Base-by-base conservation (phyloP, 192 early-diverging fungal species). In the Entophlyctis helioformis region DNA sequence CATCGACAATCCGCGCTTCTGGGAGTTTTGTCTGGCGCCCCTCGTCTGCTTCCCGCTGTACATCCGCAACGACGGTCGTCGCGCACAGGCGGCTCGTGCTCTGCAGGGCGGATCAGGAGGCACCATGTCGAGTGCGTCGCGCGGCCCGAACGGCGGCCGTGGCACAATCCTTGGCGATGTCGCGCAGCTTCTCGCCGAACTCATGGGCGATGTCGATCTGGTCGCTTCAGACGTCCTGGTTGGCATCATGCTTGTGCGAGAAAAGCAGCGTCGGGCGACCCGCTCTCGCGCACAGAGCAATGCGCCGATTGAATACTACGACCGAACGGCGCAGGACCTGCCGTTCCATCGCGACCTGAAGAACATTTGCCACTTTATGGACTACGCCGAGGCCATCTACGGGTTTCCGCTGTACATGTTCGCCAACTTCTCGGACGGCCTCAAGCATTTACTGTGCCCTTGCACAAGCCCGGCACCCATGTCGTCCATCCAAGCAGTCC, bases 321-420 rank as follows among this genome's bases (percentile, higher is more conserved):
- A 16, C 46, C 15, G 2, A 10, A 37, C 18, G 37, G 12, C 22
- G 16, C 46, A 5, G 8, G 12, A 8, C 12, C 39, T 16, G 19
- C 11, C 18, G 19, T 15, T n/a, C 23, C 31, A 3, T 27, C 38
- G 38, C 15, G 59, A 68, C 11, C 36, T 68, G 10, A 35, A 12
- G 4, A 57, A 57, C 13, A 50, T 63, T 26, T 45, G 44, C 11
- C 42, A 65, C 51, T 56, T 61, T 16, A 44, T 39, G 18, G 52
- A 63, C 37, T 71, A 66, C 51, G 60, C 60, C 2, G 61, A 64
- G 44, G 49, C 59, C 42, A 71, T 66, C 15, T 71, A 71, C 44
- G 69, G 69, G 15, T 48, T 71, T 13, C 69, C 69, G 11, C 45
- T 71, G 16, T 66, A 60, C 37, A 53, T 64, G 51, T 54, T 66